Conservation (phyloP, 2,329 filamentous ascomycete species). For the Pyricularia grisea region DNA sequence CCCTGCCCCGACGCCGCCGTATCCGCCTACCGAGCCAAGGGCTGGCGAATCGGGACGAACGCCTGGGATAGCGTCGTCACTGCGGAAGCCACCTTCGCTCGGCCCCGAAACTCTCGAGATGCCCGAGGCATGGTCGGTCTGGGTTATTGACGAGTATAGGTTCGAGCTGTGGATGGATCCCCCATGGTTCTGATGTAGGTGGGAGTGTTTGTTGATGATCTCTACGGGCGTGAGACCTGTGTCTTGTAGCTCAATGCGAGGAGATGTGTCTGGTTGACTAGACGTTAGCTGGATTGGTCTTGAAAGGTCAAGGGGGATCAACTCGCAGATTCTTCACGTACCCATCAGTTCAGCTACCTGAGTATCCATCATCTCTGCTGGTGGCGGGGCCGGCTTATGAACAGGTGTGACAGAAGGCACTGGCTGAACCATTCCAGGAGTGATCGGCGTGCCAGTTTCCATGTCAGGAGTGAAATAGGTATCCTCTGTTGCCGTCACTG, state of each 20-base stretch:
- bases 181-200: conserved; percentile 12
- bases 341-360: conserved; percentile 37
- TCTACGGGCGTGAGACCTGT: conserved; percentile 29
- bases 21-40: conserved; percentile 7
- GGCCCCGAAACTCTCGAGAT: conserved; percentile 11
- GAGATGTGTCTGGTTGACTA: conserved; percentile 29
- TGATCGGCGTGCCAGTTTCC: conserved; percentile 20
- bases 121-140: conserved; percentile 21
- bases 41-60: conserved; percentile 10
- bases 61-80: not conserved
- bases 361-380: conserved; percentile 31
- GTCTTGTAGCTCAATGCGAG: conserved; percentile 33
- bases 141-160: conserved; percentile 17
- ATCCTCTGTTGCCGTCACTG: conserved; percentile 36
- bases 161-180: conserved; percentile 19
- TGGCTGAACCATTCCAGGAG: not conserved
- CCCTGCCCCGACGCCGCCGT: conserved; percentile 3
- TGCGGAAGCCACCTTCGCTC: not conserved
- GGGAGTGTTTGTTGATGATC: conserved; percentile 26
- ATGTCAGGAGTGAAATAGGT: conserved; percentile 27
- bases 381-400: conserved; percentile 3
- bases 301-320: not conserved
- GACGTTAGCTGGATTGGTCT: not conserved
- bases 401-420: conserved; percentile 3
- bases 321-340: conserved; percentile 17